A percentile compares a stretch with the other conserved stretches of the same genome.
phyloP scores from a whole-genome alignment of 352 stramenopile species.

The Globisporangium radiosum region DNA sequence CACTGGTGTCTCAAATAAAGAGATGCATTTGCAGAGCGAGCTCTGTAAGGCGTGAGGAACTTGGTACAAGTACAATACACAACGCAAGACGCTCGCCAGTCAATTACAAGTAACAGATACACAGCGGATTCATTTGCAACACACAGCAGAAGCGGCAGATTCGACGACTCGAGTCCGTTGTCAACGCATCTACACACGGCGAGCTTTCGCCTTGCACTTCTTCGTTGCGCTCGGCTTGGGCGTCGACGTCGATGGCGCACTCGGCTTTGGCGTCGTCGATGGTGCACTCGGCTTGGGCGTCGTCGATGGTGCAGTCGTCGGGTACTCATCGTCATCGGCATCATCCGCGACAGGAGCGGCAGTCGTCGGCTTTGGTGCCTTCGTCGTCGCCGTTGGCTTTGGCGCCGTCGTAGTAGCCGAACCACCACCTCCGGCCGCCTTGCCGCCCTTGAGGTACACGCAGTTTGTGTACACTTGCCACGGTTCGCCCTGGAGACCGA shows the following conservation, averaged over 20 bases:
- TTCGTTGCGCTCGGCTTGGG: conserved; percentile 3
- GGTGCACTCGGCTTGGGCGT: neutral
- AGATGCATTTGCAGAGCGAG: too few species aligned
- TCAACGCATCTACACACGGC: conserved; percentile 2
- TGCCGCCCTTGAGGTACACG: conserved; percentile 31
- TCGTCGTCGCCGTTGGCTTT: conserved; percentile 1
- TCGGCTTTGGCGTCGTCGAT: neutral
- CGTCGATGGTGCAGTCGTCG: neutral
- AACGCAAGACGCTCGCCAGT: too few species aligned
- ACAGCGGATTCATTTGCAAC: neutral
- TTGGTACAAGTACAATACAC: too few species aligned
- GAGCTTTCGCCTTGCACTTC: conserved; percentile 8
- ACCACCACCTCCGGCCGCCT: conserved; percentile 1
- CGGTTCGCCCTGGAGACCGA: conserved; percentile 35
- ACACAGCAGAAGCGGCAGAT: neutral
- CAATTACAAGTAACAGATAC: too few species aligned
- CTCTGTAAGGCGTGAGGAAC: too few species aligned
- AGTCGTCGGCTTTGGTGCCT: conserved; percentile 2
- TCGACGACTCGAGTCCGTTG: neutral
- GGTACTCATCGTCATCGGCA: conserved; percentile 9
- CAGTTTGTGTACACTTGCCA: conserved; percentile 69
- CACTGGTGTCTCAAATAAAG: too few species aligned
- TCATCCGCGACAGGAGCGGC: conserved; percentile 13
- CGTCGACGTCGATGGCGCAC: conserved; percentile 1
- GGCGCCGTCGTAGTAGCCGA: conserved; percentile 2